A percentile compares a stretch with the other conserved stretches of the same genome.
Evolutionary conservation across 345 rosid species (phyloP).

Genomic region (Sapria himalayana): DNA sequence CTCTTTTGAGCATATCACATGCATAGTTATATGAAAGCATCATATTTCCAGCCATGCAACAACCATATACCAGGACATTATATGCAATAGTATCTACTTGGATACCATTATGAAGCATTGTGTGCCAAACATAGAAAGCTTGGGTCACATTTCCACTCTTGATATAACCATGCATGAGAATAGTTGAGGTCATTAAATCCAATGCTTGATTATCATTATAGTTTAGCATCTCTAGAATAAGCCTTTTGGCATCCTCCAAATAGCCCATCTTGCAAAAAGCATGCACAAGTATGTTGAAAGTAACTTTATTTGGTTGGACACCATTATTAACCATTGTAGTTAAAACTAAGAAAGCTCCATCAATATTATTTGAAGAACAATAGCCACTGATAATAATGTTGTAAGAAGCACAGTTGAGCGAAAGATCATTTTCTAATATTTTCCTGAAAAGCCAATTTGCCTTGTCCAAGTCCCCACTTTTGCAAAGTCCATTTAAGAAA

Average conservation of each 20-base stretch:
- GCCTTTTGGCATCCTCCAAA: slow-evolving; percentile 24
- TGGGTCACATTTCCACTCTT: slow-evolving; percentile 30
- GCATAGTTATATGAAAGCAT: slow-evolving; percentile 23
- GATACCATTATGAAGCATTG: slow-evolving; percentile 13
- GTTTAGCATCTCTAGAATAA: slow-evolving; percentile 24
- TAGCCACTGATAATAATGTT: slow-evolving; percentile 39
- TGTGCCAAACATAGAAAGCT: slow-evolving; percentile 31
- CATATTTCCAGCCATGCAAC: slow-evolving; percentile 18
- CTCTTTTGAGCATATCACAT: slow-evolving; percentile 49
- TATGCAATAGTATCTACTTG: slow-evolving; percentile 27
- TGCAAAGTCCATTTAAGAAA: slow-evolving; percentile 43
- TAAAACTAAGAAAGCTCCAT: slow-evolving; percentile 32
- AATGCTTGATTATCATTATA: slow-evolving; percentile 14
- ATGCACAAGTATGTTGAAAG: slow-evolving; percentile 40
- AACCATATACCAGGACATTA: slow-evolving; percentile 53
- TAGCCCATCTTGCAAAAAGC: slow-evolving; percentile 44
- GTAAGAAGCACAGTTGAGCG: slow-evolving; percentile 43
- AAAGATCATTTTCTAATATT: slow-evolving; percentile 46
- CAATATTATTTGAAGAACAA: slow-evolving; percentile 28
- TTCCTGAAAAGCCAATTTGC: slow-evolving; percentile 41
- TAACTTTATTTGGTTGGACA: slow-evolving; percentile 35
- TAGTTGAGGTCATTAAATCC: slow-evolving; percentile 34
- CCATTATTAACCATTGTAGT: slow-evolving; percentile 28
- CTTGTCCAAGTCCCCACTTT: slow-evolving; percentile 22
- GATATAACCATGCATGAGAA: slow-evolving; percentile 47